A percentile compares a stretch with the other conserved stretches of the same genome.
Conservation (phyloP, 192 early-diverging fungal species). For the Coemansia sp. region DNA sequence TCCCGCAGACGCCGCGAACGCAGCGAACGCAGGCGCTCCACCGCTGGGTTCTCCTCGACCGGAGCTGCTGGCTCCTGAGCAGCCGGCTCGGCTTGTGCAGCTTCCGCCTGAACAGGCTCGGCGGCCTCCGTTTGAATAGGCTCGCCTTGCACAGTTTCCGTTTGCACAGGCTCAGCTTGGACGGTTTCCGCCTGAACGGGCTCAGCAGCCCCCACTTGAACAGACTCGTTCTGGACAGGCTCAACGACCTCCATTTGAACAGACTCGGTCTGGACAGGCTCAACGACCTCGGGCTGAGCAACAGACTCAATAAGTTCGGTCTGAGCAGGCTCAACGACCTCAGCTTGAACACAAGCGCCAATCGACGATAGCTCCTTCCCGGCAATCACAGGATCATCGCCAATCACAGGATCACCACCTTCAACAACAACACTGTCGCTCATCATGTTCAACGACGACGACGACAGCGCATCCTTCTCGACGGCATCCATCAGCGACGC, state of each 20-base stretch:
- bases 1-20: conserved; percentile 20
- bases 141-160: too few species aligned
- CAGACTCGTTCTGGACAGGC: too few species aligned
- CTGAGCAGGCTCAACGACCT: background rate
- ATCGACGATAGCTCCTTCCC: background rate
- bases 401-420: background rate
- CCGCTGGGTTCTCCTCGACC: conserved; percentile 1
- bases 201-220: too few species aligned
- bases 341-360: too few species aligned
- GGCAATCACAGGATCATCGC: background rate
- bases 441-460: background rate
- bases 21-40: conserved; percentile 29
- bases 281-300: background rate
- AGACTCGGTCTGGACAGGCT: background rate
- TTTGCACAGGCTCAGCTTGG: too few species aligned
- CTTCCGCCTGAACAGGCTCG: background rate
- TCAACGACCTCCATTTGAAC: background rate
- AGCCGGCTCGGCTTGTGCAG: background rate
- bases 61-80: background rate
- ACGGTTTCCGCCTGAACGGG: too few species aligned
- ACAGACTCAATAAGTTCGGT: background rate
- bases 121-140: too few species aligned
- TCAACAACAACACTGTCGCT: background rate
- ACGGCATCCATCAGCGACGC: conserved; percentile 9
- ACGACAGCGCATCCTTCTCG: background rate